phyloP scores from a whole-genome alignment of 2,329 filamentous ascomycete species.

The Verticillium klebahnii region DNA sequence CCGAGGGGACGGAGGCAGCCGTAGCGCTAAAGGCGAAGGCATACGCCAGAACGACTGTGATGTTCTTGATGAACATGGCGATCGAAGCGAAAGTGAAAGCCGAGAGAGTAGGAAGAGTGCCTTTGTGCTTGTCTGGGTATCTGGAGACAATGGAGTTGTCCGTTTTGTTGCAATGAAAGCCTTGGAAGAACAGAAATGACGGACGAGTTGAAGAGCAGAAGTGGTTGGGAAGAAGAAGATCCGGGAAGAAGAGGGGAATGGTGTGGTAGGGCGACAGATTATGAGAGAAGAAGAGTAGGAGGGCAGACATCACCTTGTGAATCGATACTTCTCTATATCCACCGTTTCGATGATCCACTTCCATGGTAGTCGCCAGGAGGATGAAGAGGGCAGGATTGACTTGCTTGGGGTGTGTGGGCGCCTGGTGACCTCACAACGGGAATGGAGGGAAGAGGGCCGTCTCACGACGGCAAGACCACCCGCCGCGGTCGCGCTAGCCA shows the following conservation, averaged over 20 bases:
- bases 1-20: not conserved
- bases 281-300: not conserved
- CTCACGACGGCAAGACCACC: not conserved
- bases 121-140: not conserved
- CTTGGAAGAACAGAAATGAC: not conserved
- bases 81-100: not conserved
- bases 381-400: not conserved
- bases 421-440: not conserved
- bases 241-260: not conserved
- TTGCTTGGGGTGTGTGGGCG: not conserved
- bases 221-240: not conserved
- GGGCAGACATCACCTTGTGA: not conserved
- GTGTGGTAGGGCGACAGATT: not conserved
- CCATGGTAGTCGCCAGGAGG: not conserved
- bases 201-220: not conserved
- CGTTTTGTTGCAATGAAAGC: no score
- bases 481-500: no score
- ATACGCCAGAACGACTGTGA: not conserved
- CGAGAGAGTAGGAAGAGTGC: not conserved
- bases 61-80: not conserved
- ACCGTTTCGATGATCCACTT: not conserved
- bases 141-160: no score
- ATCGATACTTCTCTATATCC: not conserved
- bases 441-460: not conserved
- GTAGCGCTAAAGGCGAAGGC: not conserved